Conservation (phyloP, 202 grass and related monocot genomes). For the Elaeis oleifera region DNA sequence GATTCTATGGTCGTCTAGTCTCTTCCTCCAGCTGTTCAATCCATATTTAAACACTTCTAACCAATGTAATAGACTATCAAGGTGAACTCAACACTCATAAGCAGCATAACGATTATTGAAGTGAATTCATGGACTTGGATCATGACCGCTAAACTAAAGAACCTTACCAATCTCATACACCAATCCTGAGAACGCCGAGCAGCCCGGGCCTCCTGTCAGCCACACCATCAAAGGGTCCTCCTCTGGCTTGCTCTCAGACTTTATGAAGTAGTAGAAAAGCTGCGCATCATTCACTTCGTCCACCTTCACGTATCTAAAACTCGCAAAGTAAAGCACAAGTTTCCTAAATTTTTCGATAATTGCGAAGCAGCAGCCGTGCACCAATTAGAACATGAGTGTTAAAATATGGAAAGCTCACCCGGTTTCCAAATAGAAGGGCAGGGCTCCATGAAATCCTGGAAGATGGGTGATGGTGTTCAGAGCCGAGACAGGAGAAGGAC, state of each 20-base stretch:
- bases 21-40: too few species aligned
- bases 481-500: neutral
- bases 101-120: too few species aligned
- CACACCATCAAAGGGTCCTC: constrained; percentile 31
- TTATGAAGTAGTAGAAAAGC: constrained; percentile 61
- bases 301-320: constrained; percentile 35
- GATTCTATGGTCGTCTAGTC: too few species aligned
- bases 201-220: constrained; percentile 34
- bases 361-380: too few species aligned
- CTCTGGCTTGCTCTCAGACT: constrained; percentile 36
- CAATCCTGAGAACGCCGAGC: constrained; percentile 29
- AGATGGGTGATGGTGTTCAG: constrained; percentile 18
- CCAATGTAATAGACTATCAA: too few species aligned
- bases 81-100: too few species aligned
- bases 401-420: constrained; percentile 21
- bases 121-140: too few species aligned
- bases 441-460: constrained; percentile 36
- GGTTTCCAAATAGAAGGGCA: constrained; percentile 57
- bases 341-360: too few species aligned
- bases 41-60: too few species aligned
- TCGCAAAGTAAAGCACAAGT: neutral
- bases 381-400: too few species aligned
- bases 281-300: constrained; percentile 39
- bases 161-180: constrained; percentile 45
- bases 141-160: too few species aligned